These are phyloP conservation scores for Citropsis articulata DNA, from an alignment of 345 rosid genomes.

Conservation along the genomic window DNA sequence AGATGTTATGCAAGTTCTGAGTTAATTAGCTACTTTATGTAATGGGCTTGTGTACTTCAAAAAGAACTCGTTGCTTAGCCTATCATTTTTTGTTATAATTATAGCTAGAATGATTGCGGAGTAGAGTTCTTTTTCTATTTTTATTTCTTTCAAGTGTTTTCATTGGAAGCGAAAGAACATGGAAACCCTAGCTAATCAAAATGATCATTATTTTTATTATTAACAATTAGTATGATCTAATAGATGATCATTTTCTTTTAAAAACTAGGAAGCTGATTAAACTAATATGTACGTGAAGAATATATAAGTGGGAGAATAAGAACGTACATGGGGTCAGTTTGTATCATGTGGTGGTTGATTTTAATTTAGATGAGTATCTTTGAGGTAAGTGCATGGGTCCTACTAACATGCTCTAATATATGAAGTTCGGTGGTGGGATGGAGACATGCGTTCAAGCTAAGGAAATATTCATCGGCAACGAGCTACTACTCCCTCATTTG, in stretches of 20 bases:
- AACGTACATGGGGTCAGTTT: constrained; percentile 33
- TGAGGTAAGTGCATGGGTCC: constrained; percentile 27
- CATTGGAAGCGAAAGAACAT: constrained; percentile 25
- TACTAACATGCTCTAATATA: constrained; percentile 30
- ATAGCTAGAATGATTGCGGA: constrained; percentile 28
- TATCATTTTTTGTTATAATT: constrained; percentile 11
- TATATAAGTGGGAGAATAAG: background rate
- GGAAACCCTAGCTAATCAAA: constrained; percentile 17
- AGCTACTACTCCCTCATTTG: no score
- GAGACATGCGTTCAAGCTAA: constrained; percentile 27
- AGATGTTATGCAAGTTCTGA: background rate
- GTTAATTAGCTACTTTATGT: background rate
- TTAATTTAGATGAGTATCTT: constrained; percentile 36
- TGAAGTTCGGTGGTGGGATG: constrained; percentile 22
- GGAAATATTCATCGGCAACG: background rate
- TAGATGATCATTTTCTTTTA: background rate
- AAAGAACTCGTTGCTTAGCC: background rate
- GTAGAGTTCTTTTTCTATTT: background rate
- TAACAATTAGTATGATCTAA: background rate
- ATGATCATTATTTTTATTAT: background rate
- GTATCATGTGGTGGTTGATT: constrained; percentile 50
- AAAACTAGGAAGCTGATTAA: background rate
- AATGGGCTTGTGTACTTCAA: background rate
- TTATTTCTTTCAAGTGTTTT: background rate
- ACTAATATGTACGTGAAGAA: background rate